These are phyloP conservation scores for Physcia stellaris DNA, from an alignment of 495 filamentous ascomycete genomes.

Conservation along the genomic window DNA sequence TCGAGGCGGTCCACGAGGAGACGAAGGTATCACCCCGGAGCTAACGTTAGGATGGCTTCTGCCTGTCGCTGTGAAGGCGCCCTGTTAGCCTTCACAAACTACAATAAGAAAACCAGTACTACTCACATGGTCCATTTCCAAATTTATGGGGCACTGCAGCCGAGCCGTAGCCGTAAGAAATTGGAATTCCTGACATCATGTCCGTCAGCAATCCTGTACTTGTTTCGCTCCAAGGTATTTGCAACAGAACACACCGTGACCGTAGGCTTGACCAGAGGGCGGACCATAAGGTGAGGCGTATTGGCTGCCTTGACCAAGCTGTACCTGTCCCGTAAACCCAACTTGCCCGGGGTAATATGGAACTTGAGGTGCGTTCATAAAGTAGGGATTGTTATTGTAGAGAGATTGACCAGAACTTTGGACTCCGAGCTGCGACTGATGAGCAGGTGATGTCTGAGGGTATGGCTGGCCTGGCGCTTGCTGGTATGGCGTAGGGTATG, in stretches of 20 bases:
- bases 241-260: neutral
- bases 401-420: conserved; percentile 15
- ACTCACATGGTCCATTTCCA: conserved; percentile 4
- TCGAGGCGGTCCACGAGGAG: conserved; percentile 75
- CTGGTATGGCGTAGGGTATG: conserved; percentile 21
- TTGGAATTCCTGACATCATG: neutral
- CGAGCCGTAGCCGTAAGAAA: conserved; percentile 8
- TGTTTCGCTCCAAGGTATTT: neutral
- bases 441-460: conserved; percentile 10
- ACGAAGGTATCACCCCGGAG: conserved; percentile 21
- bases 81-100: neutral
- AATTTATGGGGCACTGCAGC: conserved; percentile 2
- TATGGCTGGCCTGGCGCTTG: conserved; percentile 11
- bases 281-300: conserved; percentile 4
- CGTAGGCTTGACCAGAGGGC: conserved; percentile 4
- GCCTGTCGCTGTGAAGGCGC: conserved; percentile 2
- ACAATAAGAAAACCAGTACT: conserved; percentile 1
- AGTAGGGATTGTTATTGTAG: conserved; percentile 7
- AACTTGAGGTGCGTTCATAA: conserved; percentile 12
- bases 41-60: conserved; percentile 12
- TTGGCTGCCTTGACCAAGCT: neutral
- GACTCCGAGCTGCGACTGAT: conserved; percentile 10
- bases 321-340: conserved; percentile 7
- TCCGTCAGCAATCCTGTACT: neutral
- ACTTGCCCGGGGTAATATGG: conserved; percentile 9